Base-by-base conservation (phyloP, 2,329 filamentous ascomycete species). In the Metarhizium brunneum region DNA sequence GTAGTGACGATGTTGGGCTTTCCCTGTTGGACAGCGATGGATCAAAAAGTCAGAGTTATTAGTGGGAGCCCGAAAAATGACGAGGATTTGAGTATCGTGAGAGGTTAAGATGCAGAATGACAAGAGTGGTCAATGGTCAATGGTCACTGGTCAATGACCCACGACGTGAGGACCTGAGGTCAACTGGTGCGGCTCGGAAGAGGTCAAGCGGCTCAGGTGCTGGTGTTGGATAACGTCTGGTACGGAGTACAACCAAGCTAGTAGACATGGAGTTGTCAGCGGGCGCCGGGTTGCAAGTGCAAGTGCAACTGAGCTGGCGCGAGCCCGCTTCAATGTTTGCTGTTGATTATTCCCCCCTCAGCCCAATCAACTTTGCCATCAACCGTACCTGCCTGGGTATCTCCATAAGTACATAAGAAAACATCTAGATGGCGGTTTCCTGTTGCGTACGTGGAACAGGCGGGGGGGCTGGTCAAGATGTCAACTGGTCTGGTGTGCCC, bases 41-140 rank as follows among this genome's bases (percentile, higher is more conserved):
- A n/a, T 49, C 30, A 18, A 42, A 38, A 16, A 11, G 20, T 42
- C 45, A 20, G 45, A 49, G 18, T 42, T 36, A 8, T 49, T 16
- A 29, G 47, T 54, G 52, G 45, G 36, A 47, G 45, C 45, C 52
- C 45, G 35, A 49, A 47, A 32, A 49, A 32, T 54, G 52, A 54
- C 52, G 45, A 54, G 52, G 52, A 40, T 54, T 40, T 20, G 52
- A 54, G 52, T 25, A 49, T 54, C 35, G 45, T 18, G 45, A 49
- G 45, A 54, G 20, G 20, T 48, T 18, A 14, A 48, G 45, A 16
- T 48, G 45, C 45, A 48, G 25, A 48, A 48, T 18, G 45, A 30
- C 45, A 29, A 30, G 45, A 47, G 25, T 32, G 29, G 42, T 36
- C 29, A 5, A 38, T 4, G 48, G 11, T 16, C 18, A 45, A 40